Evolutionary conservation across 768 basidiomycete species (phyloP), one percentile per base, ranked within the genome.

Genomic region (Boletus tomentosulus): DNA sequence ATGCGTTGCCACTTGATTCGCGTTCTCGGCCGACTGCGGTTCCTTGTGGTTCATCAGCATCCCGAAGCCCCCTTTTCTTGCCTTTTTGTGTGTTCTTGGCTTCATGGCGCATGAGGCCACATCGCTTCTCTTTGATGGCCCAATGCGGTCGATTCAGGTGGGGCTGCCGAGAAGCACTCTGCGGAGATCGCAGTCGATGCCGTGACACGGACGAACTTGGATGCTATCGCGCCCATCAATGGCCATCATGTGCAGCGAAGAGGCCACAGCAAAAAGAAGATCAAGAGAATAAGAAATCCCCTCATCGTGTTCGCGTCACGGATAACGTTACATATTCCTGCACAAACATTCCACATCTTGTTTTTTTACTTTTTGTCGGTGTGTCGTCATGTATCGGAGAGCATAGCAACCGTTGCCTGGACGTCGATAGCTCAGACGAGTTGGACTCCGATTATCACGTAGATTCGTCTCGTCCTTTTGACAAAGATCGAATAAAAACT

Each of bases 151-250:
- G 6, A 19, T 35, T 39, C 47, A 50, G 55, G 41, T 33, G 33
- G 43, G 45, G 8, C 25, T 53, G 31, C 42, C 39, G 38, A 52
- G 42, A 54, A 56, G 55, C 33, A 25, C 50, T 48, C 35, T 46
- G 30, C 42, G 31, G 7, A 45, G 63, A 63, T 65, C 63, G 51
- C 58, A 50, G 49, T 62, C 28, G 50, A 56, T 54, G 48, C 63
- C 49, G 55, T 56, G 33, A 48, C 22, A 19, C 47, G 47, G 34
- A 34, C 19, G 9, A n/a, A 19, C 1, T 10, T 9, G 28, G 44
- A 38, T 9, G n/a, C 9, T 13, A 44, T 15, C 44, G 31, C 31
- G 42, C 42, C 24, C 42, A 43, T 43, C 12, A 6, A 19, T 19
- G 19, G 1, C 19, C 19, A 19, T 19, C 19, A 19, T 19, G 19